A percentile compares a stretch with the other conserved stretches of the same genome.
phyloP scores from a whole-genome alignment of 1,284 basidiomycete genomes.

The Ustanciosporium gigantosporum region DNA sequence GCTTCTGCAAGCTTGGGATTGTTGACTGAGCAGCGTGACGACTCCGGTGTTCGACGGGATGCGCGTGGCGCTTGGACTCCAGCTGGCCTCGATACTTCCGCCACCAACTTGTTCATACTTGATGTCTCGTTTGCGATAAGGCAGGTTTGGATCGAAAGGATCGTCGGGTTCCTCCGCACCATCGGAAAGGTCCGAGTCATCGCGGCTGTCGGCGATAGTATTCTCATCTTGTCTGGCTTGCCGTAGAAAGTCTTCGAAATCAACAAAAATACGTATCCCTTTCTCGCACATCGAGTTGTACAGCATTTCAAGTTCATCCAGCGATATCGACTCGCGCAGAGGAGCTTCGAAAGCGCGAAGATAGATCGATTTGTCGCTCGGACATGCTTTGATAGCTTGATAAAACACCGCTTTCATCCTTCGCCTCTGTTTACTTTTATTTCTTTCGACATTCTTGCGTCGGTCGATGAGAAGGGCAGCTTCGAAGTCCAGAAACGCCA shows the following conservation, averaged over 20 bases:
- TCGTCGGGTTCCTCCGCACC: constrained; percentile 1
- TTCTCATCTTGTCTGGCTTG: neutral
- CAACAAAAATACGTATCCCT: constrained; percentile 2
- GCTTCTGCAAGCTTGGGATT: neutral
- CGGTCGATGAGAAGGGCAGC: neutral
- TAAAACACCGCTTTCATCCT: neutral
- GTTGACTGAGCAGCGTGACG: neutral
- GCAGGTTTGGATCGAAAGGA: constrained; percentile 8
- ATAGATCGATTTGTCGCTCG: neutral
- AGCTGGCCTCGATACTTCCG: neutral
- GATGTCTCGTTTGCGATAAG: constrained; percentile 9
- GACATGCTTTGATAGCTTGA: constrained; percentile 1
- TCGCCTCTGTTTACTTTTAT: neutral
- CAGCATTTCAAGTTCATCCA: neutral
- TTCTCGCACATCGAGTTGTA: constrained; percentile 4
- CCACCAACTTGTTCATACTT: constrained; percentile 17
- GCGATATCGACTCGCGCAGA: neutral
- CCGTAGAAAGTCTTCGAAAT: constrained; percentile 2
- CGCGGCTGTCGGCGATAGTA: neutral
- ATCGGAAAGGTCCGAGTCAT: neutral
- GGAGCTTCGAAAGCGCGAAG: neutral
- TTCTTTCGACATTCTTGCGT: neutral
- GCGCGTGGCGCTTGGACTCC: neutral
- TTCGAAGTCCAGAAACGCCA: neutral
- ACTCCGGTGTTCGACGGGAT: neutral